Conservation (phyloP, 345 rosid species). For the Citrus reticulata region DNA sequence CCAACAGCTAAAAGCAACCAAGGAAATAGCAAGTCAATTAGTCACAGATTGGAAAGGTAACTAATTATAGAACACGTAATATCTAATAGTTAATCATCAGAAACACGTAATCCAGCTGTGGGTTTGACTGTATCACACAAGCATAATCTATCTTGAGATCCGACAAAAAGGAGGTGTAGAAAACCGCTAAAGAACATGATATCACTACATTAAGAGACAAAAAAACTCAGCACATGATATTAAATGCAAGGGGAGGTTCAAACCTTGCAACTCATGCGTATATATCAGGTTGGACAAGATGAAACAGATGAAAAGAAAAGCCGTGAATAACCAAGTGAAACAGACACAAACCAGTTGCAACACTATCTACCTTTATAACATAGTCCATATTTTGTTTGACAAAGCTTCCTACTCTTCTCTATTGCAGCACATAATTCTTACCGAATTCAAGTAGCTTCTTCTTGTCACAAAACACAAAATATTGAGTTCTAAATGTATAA, state of each 20-base stretch:
- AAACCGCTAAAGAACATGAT: background rate
- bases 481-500: background rate
- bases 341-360: background rate
- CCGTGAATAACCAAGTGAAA: background rate
- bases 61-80: background rate
- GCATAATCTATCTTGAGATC: background rate
- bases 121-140: background rate
- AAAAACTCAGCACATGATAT: background rate
- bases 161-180: background rate
- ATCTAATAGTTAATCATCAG: background rate
- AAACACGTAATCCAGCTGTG: background rate
- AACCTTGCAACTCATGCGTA: background rate
- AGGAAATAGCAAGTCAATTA: background rate
- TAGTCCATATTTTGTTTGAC: background rate
- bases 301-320: background rate
- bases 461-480: background rate
- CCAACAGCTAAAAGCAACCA: background rate
- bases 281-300: background rate
- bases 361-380: background rate
- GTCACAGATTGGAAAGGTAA: background rate
- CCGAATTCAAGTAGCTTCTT: background rate
- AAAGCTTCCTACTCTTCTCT: background rate
- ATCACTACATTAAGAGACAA: background rate
- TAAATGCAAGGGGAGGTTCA: background rate
- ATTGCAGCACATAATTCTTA: background rate